A percentile compares a stretch with the other conserved stretches of the same genome.
Conservation (phyloP, 1,284 basidiomycete genomes). For the Athelia psychrophila region DNA sequence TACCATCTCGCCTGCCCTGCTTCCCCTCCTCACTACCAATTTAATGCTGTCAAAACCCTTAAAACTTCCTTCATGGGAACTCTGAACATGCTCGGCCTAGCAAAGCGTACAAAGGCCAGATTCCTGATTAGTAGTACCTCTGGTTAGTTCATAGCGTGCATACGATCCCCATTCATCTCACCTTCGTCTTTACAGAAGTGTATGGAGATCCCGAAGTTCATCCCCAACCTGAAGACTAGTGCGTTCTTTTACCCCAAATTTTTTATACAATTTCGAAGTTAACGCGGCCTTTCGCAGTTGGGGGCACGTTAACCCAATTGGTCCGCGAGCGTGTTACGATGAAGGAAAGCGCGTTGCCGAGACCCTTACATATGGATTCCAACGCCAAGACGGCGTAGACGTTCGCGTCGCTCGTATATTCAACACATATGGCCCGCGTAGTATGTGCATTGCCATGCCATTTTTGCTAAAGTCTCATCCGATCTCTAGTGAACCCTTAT, state of each 20-base stretch:
- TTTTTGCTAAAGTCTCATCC: slow-evolving; percentile 11
- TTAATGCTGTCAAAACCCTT: slow-evolving; percentile 94
- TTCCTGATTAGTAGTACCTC: slow-evolving; percentile 96
- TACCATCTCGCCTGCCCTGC: slow-evolving; percentile 97
- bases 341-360: slow-evolving; percentile 97
- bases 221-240: slow-evolving; percentile 95
- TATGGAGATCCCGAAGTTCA: slow-evolving; percentile 98
- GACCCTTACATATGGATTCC: slow-evolving; percentile 93
- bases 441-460: slow-evolving; percentile 13
- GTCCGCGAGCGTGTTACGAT: slow-evolving; percentile 96
- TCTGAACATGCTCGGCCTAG: slow-evolving; percentile 97
- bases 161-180: slow-evolving; percentile 8
- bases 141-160: slow-evolving; percentile 38
- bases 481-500: slow-evolving; percentile 96
- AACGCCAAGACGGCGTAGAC: slow-evolving; percentile 91
- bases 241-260: slow-evolving; percentile 29
- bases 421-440: slow-evolving; percentile 70
- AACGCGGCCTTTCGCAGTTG: slow-evolving; percentile 50
- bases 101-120: slow-evolving; percentile 94
- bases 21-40: slow-evolving; percentile 94
- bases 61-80: slow-evolving; percentile 98
- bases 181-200: slow-evolving; percentile 73
- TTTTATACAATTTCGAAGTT: slow-evolving; percentile 6
- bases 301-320: slow-evolving; percentile 98
- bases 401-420: slow-evolving; percentile 96